phyloP scores from a whole-genome alignment of 169 alveolate genomes.

The Condylostoma magnum region DNA sequence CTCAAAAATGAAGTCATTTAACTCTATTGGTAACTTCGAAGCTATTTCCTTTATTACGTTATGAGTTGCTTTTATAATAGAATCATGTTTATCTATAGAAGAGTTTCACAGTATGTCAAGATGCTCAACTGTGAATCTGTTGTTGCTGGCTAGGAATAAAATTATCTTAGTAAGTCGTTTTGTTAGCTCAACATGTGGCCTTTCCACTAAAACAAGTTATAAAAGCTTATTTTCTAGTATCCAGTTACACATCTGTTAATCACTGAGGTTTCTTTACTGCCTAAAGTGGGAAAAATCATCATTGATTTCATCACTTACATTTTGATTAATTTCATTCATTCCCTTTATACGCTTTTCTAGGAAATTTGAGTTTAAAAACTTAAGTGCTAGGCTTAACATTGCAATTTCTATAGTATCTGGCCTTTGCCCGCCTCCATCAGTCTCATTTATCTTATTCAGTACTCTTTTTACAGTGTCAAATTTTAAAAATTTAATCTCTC shows the following conservation, averaged over 20 bases:
- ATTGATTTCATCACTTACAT: conserved; percentile 32
- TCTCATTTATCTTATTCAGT: conserved; percentile 35
- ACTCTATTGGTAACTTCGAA: conserved; percentile 16
- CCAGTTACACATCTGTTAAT: conserved; percentile 44
- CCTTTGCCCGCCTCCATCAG: conserved; percentile 19
- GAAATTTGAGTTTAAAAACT: conserved; percentile 35
- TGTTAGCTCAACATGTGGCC: conserved; percentile 50
- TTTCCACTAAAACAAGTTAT: conserved; percentile 34
- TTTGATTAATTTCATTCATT: conserved; percentile 41
- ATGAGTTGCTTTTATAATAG: conserved; percentile 43
- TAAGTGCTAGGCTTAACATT: conserved; percentile 34
- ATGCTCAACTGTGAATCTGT: conserved; percentile 12
- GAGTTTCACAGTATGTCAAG: conserved; percentile 49
- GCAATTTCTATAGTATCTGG: conserved; percentile 40
- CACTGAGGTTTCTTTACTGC: conserved; percentile 24
- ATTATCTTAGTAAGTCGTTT: conserved; percentile 43
- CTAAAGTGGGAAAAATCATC: neutral
- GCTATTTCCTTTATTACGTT: conserved; percentile 40
- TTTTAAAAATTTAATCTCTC: conserved; percentile 51
- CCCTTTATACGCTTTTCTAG: conserved; percentile 56
- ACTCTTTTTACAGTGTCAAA: conserved; percentile 33
- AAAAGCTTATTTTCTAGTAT: conserved; percentile 26
- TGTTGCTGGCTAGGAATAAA: conserved; percentile 34
- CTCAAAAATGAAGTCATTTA: conserved; percentile 28
- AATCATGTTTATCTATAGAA: conserved; percentile 50